A percentile compares a stretch with the other conserved stretches of the same genome.
Conservation (phyloP, 441 rosid genomes). For the Gossypium gossypioides region DNA sequence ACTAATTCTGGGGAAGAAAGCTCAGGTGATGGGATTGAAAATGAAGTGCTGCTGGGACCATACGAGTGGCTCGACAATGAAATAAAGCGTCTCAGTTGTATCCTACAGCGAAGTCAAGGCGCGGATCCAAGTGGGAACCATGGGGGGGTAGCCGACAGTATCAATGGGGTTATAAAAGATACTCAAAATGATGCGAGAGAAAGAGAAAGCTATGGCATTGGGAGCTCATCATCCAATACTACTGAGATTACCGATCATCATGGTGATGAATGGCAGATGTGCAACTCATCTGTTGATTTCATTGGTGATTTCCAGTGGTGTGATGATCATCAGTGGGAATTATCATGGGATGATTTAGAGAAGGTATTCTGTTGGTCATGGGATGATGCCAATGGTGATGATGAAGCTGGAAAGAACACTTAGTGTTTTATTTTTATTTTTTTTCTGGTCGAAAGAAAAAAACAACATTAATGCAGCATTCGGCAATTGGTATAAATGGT, state of each 20-base stretch:
- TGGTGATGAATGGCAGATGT: conserved; percentile 12
- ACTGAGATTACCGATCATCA: conserved; percentile 14
- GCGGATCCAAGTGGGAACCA: conserved; percentile 13
- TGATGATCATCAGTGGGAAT: conserved; percentile 3
- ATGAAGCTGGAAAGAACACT: not conserved
- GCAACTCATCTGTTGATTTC: conserved; percentile 16
- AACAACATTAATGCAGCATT: not conserved
- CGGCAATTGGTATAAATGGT: not conserved
- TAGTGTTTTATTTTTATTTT: too few species aligned
- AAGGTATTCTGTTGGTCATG: conserved; percentile 20
- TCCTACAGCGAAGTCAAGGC: conserved; percentile 17
- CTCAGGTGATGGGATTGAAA: not conserved
- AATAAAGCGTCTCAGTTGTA: conserved; percentile 40
- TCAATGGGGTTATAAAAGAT: conserved; percentile 11
- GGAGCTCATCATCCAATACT: conserved; percentile 26
- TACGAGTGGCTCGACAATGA: conserved; percentile 69
- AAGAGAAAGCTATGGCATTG: conserved; percentile 18
- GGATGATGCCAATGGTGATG: conserved; percentile 7
- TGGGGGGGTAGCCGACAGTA: conserved; percentile 2
- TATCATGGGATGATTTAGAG: conserved; percentile 22
- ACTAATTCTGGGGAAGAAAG: conserved; percentile 1
- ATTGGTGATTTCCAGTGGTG: conserved; percentile 14
- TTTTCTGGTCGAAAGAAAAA: too few species aligned
- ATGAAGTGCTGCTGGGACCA: conserved; percentile 34
- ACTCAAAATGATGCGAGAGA: conserved; percentile 10